A percentile compares a stretch with the other conserved stretches of the same genome.
These are phyloP conservation scores for Paramecium bursaria DNA, from an alignment of 73 alveolate genomes.

Conservation along the genomic window DNA sequence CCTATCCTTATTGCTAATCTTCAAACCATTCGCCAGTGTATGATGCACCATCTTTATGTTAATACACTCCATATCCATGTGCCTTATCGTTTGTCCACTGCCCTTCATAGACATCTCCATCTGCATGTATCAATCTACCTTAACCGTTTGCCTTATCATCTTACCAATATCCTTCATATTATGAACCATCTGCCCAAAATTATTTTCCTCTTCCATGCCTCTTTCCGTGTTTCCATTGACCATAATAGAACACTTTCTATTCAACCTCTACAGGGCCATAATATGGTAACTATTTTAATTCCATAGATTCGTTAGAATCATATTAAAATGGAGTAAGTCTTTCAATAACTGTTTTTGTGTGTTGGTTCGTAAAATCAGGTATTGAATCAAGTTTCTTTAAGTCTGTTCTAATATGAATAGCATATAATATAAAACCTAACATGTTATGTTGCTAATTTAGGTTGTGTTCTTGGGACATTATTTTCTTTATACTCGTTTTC, in stretches of 20 bases:
- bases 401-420: slow-evolving; percentile 37
- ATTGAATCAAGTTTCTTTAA: slow-evolving; percentile 63
- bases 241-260: slow-evolving; percentile 60
- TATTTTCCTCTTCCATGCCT: slow-evolving; percentile 83
- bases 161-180: slow-evolving; percentile 81
- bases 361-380: slow-evolving; percentile 64
- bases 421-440: slow-evolving; percentile 32
- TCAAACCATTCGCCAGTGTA: slow-evolving; percentile 71
- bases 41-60: slow-evolving; percentile 73
- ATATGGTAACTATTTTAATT: slow-evolving; percentile 62
- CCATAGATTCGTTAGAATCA: slow-evolving; percentile 16
- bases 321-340: slow-evolving; percentile 54
- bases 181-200: slow-evolving; percentile 81
- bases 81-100: slow-evolving; percentile 78
- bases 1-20: slow-evolving; percentile 67
- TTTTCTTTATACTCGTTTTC: not conserved
- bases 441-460: not conserved
- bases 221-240: slow-evolving; percentile 66
- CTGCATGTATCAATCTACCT: slow-evolving; percentile 79
- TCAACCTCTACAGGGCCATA: slow-evolving; percentile 71
- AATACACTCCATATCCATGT: slow-evolving; percentile 80
- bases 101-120: slow-evolving; percentile 85
- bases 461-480: not conserved
- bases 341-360: slow-evolving; percentile 56
- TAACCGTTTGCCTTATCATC: slow-evolving; percentile 77